Evolutionary conservation across 768 basidiomycete genomes (phyloP).

Genomic region (Calocybe indica): DNA sequence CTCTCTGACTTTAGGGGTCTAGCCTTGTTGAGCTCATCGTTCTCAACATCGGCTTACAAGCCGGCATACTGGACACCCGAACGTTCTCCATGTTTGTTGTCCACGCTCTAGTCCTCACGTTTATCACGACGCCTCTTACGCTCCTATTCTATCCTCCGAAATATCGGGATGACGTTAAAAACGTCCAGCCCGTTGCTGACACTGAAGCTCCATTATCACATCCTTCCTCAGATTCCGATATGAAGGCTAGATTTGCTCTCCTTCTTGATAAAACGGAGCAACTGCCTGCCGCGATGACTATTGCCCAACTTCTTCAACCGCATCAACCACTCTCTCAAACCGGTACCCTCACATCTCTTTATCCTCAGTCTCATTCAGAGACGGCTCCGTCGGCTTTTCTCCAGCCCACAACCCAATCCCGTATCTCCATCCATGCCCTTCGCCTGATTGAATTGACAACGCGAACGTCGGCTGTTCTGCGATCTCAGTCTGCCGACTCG

Average conservation of each 20-base stretch:
- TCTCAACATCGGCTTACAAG: slow-evolving; percentile 78
- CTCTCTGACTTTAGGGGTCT: neutral
- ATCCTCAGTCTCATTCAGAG: slow-evolving; percentile 26
- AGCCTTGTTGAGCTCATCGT: slow-evolving; percentile 86
- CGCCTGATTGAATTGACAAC: slow-evolving; percentile 88
- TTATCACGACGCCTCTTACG: slow-evolving; percentile 82
- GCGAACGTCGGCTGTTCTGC: slow-evolving; percentile 83
- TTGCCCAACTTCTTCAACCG: slow-evolving; percentile 65
- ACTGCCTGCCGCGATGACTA: slow-evolving; percentile 75
- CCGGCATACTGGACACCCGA: slow-evolving; percentile 53
- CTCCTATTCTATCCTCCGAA: slow-evolving; percentile 69
- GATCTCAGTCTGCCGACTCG: slow-evolving; percentile 67
- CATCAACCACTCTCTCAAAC: slow-evolving; percentile 3
- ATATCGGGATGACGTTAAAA: slow-evolving; percentile 32
- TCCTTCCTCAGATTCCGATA: slow-evolving; percentile 25
- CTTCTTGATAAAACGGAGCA: slow-evolving; percentile 81
- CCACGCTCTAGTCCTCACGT: slow-evolving; percentile 69
- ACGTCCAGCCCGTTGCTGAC: too few relatives aligned
- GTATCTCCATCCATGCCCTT: slow-evolving; percentile 61
- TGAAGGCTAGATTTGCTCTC: slow-evolving; percentile 60
- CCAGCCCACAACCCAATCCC: slow-evolving; percentile 3
- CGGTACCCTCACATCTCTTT: slow-evolving; percentile 7
- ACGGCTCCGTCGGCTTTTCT: slow-evolving; percentile 2
- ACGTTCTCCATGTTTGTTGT: slow-evolving; percentile 91
- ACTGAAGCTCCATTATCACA: slow-evolving; percentile 10